Base-by-base conservation (phyloP, 2,329 filamentous ascomycete genomes). In the Xylariaceae sp. region DNA sequence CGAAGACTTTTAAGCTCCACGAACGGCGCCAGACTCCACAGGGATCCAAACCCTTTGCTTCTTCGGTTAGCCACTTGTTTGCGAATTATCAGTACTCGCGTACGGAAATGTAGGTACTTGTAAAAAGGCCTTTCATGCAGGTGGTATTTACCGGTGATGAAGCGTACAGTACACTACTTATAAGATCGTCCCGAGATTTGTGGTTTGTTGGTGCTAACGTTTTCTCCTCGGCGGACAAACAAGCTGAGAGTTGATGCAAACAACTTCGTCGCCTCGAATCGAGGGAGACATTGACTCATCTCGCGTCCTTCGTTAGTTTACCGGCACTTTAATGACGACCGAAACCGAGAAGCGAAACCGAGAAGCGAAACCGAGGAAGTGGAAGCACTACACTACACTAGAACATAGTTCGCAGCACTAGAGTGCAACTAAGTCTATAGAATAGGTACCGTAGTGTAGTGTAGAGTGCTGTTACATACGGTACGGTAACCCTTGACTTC, bases 241-340 rank as follows among this genome's bases (percentile, higher is more conserved):
- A 58, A 58, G 48, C n/a, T 8, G n/a, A 5, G 16, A 47, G n/a
- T 49, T 22, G 16, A 41, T 44, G 46, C 55, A 57, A 57, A 57
- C 52, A 57, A 32, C n/a, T 54, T 13, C 42, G 26, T 26, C 8
- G 26, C 26, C 8, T 26, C 26, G 26, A 26, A 8, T 8, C 26
- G 26, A 26, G 8, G 5, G 26, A 8, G 26, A 8, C 5, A 26
- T 26, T 8, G 5, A 26, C 8, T 8, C 26, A n/a, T n/a, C n/a
- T n/a, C n/a, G n/a, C n/a, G n/a, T n/a, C n/a, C n/a, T n/a, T n/a
- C n/a, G n/a, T n/a, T 26, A 4, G 26, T 8, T 26, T 8, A 8
- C 26, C 26, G 5, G 26, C 26, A 8, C 26, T 26, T 26, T 26
- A 26, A n/a, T n/a, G n/a, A n/a, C n/a, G n/a, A n/a, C n/a, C n/a